phyloP scores from a whole-genome alignment of 345 rosid species.

The Eucalyptus polybractea region DNA sequence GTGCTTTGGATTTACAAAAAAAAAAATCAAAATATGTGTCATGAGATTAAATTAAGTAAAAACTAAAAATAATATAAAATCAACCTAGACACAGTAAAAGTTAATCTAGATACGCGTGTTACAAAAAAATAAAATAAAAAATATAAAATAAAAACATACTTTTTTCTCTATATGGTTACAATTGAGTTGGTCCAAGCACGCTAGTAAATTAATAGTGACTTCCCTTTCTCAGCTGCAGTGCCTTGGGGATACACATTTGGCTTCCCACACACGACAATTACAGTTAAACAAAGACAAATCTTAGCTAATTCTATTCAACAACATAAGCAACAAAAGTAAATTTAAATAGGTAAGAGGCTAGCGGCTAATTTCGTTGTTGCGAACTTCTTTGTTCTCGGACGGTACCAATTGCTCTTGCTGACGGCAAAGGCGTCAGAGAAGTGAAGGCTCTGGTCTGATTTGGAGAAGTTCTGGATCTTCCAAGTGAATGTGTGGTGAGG shows the following conservation, averaged over 20 bases:
- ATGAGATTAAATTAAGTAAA: background rate
- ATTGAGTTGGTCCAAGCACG: background rate
- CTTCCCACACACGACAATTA: background rate
- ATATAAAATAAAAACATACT: too few relatives aligned
- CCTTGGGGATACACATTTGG: background rate
- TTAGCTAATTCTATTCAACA: background rate
- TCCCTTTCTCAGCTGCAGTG: background rate
- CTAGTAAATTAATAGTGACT: background rate
- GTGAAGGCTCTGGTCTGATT: background rate
- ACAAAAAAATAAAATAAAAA: background rate
- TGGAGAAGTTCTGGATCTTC: background rate
- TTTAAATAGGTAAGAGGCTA: background rate
- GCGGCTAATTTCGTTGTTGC: background rate
- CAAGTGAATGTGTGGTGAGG: background rate
- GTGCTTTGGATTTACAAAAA: background rate
- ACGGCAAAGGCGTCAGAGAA: background rate
- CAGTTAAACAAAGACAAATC: background rate
- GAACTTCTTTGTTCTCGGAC: background rate
- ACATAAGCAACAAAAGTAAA: background rate
- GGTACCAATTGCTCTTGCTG: background rate
- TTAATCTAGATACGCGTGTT: background rate
- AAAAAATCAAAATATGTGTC: background rate
- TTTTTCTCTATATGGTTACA: background rate
- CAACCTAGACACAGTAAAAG: background rate
- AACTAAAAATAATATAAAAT: too few relatives aligned